Evolutionary conservation across 495 filamentous ascomycete species (phyloP).

Genomic region (Tirmania nivea): DNA sequence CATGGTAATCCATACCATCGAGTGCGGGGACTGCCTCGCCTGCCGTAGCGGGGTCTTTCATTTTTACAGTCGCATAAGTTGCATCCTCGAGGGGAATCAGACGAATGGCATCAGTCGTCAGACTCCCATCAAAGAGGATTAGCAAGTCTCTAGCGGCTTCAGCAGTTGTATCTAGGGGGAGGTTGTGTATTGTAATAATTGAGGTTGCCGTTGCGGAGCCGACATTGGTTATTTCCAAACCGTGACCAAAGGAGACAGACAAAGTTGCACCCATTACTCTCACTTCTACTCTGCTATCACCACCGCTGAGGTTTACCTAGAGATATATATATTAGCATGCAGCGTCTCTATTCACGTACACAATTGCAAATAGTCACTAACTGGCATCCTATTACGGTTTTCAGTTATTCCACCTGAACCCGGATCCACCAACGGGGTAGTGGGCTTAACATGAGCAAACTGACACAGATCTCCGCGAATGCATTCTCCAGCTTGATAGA

Average conservation of each 20-base stretch:
- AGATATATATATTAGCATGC: not conserved
- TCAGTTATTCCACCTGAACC: not conserved
- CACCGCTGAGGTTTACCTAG: not conserved
- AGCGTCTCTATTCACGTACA: not conserved
- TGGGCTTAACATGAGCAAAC: constrained; percentile 5
- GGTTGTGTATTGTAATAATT: constrained; percentile 8
- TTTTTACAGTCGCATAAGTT: constrained; percentile 6
- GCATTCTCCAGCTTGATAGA: constrained; percentile 9
- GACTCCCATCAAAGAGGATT: not conserved
- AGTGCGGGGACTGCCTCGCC: constrained; percentile 3
- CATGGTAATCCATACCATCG: constrained; percentile 1
- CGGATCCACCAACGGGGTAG: not conserved
- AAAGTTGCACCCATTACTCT: constrained; percentile 9
- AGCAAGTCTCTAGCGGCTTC: constrained; percentile 1
- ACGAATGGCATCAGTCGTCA: constrained; percentile 4
- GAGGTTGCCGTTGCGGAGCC: constrained; percentile 2
- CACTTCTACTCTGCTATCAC: constrained; percentile 1
- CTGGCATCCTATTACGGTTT: not conserved
- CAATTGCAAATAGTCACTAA: not conserved
- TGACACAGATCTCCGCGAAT: constrained; percentile 3
- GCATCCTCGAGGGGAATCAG: not conserved
- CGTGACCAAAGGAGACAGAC: constrained; percentile 10
- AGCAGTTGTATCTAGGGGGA: not conserved
- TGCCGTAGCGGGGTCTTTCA: not conserved
- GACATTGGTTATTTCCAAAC: constrained; percentile 3